These are phyloP conservation scores for Fusarium neocosmosporiellum DNA, from an alignment of 2,329 filamentous ascomycete species.

Conservation along the genomic window DNA sequence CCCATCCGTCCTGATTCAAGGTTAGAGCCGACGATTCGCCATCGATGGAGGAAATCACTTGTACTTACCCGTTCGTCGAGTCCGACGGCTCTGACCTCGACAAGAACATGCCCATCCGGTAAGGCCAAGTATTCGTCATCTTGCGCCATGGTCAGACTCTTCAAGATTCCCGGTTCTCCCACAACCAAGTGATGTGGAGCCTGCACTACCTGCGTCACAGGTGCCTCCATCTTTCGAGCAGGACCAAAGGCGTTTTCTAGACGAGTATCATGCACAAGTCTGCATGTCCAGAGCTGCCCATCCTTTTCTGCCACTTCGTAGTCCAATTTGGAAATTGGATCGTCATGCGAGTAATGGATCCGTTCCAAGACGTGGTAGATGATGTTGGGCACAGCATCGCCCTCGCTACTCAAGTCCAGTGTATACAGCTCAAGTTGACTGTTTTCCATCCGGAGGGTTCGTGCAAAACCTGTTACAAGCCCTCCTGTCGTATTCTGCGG, in stretches of 20 bases:
- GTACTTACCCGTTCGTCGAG: conserved; percentile 35
- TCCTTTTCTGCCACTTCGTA: conserved; percentile 40
- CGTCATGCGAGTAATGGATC: conserved; percentile 31
- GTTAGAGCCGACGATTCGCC: conserved; percentile 18
- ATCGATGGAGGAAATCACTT: not conserved
- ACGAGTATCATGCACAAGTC: conserved; percentile 30
- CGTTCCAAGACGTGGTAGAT: conserved; percentile 34
- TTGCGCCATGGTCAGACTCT: conserved; percentile 35
- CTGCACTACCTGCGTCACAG: conserved; percentile 15
- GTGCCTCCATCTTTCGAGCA: conserved; percentile 27
- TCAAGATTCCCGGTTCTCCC: conserved; percentile 36
- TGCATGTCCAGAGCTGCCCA: conserved; percentile 38
- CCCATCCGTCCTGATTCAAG: conserved; percentile 17
- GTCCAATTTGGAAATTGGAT: conserved; percentile 37
- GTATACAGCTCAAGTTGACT: conserved; percentile 37
- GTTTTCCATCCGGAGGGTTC: conserved; percentile 35
- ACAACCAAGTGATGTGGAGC: conserved; percentile 28
- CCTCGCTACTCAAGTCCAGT: conserved; percentile 34
- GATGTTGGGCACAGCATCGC: conserved; percentile 11
- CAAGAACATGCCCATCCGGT: conserved; percentile 29
- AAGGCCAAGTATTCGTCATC: conserved; percentile 1
- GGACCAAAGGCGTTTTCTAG: conserved; percentile 37
- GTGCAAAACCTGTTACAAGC: conserved; percentile 37
- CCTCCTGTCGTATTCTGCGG: conserved; percentile 36
- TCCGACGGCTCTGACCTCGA: conserved; percentile 35